Base-by-base conservation (phyloP, 2,329 filamentous ascomycete genomes). In the Calonectria pteridis region DNA sequence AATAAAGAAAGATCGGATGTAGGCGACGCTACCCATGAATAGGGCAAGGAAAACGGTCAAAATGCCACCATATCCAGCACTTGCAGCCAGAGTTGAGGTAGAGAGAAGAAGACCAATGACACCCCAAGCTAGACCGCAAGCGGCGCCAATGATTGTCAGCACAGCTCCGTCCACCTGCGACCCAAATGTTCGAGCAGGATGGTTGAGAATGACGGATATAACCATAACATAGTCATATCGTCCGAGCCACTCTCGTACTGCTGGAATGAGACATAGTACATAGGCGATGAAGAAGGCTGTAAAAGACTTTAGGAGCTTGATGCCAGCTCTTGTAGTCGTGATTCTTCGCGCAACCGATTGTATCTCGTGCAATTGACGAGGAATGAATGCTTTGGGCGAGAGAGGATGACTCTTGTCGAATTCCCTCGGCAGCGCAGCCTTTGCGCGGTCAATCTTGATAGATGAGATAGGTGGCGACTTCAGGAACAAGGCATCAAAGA, bases 271-370 rank as follows among this genome's bases (percentile, higher is more conserved):
- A 75, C 90, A 92, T 23, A 91, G 78, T 2, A 89, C 80, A 77
- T 91, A 92, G 3, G 89, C 87, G 59, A 88, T 83, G 75, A 90
- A 90, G 80, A 90, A 91, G n/a, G 85, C 89, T n/a, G 88, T 77
- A 75, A 89, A 91, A 0, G 89, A 86, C 75, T 90, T 91, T 28
- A 86, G 75, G 4, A 91, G 82, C 67, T 86, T 87, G 64, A 91
- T 85, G 2, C 89, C 90, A 23, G 87, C 83, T 71, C 88, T 83
- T 5, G 89, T 90, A 6, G 85, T 89, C 7, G 84, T 82, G 26
- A 91, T 82, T 28, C 83, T 82, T 49, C 79, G 79, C 6, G 73
- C 74, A 18, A 89, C 84, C 2, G 82, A 83, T 72, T 82, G 83
- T 13, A 88, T 74, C 72, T 87, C 87, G 66, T 86, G 85, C 79